Percentiles rank a stretch among this genome's conserved stretches.
These are phyloP conservation scores for Crithidia mellificae DNA, from an alignment of 208 protist genomes.

Conservation along the genomic window DNA sequence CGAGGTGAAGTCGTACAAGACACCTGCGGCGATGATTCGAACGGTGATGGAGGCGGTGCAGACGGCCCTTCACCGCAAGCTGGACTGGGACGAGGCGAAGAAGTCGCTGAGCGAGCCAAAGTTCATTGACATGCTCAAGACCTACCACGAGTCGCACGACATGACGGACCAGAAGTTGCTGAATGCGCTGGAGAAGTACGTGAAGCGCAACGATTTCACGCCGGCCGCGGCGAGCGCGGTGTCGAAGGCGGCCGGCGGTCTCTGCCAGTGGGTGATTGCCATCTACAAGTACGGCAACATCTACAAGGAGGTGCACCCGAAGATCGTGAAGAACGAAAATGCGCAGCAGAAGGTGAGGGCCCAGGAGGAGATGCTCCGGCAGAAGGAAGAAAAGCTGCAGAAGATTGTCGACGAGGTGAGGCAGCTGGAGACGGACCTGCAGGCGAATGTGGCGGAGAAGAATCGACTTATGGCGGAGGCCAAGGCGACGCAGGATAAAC, in stretches of 20 bases:
- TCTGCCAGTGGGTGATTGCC: constrained; percentile 98
- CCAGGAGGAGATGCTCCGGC: constrained; percentile 94
- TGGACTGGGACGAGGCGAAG: constrained; percentile 97
- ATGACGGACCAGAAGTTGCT: constrained; percentile 96
- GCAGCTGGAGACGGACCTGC: constrained; percentile 90
- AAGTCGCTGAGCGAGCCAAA: constrained; percentile 95
- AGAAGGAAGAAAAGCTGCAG: constrained; percentile 93
- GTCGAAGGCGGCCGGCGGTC: constrained; percentile 93
- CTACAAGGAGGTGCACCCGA: constrained; percentile 97
- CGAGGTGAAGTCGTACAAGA: constrained; percentile 98
- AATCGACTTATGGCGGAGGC: constrained; percentile 92
- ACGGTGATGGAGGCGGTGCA: constrained; percentile 97
- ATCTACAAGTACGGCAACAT: constrained; percentile 97
- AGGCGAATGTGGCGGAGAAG: constrained; percentile 92
- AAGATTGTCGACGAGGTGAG: constrained; percentile 93
- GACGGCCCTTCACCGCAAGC: constrained; percentile 91
- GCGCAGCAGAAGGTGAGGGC: constrained; percentile 91
- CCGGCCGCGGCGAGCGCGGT: constrained; percentile 89
- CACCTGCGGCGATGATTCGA: constrained; percentile 94
- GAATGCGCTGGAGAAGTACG: constrained; percentile 95
- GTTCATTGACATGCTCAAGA: constrained; percentile 96
- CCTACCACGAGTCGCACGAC: constrained; percentile 96
- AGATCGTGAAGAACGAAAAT: constrained; percentile 95
- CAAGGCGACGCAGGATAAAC: constrained; percentile 95
- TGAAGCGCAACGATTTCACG: constrained; percentile 93